phyloP scores from a whole-genome alignment of 2,329 filamentous ascomycete species.

The Calonectria montana region DNA sequence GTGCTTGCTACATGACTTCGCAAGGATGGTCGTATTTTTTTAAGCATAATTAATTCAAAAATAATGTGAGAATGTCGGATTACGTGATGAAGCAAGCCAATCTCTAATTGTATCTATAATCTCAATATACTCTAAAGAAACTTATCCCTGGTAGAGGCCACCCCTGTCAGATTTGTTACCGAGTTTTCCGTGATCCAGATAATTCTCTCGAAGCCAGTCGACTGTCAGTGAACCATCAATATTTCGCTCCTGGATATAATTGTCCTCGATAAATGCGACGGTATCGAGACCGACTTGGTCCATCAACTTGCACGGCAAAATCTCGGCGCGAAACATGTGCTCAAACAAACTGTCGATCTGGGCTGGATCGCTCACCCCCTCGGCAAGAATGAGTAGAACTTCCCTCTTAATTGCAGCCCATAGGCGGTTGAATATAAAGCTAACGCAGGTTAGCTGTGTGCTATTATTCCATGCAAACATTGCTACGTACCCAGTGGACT shows the following conservation, averaged over 20 bases:
- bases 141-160: not conserved
- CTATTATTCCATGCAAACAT: not conserved
- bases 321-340: not conserved
- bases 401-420: not conserved
- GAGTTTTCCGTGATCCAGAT: not conserved
- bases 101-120: no score
- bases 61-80: no score
- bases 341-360: not conserved
- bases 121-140: no score
- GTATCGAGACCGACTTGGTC: not conserved
- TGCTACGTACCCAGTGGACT: not conserved
- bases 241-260: not conserved
- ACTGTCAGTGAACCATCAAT: not conserved
- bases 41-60: no score
- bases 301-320: not conserved
- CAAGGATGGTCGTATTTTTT: no score
- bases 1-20: no score
- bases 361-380: not conserved
- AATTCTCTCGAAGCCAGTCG: not conserved
- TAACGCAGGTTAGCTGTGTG: not conserved
- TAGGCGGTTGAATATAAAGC: not conserved
- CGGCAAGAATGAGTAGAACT: not conserved
- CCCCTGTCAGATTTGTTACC: not conserved
- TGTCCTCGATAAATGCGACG: not conserved
- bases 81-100: no score